Evolutionary conservation across 2,329 filamentous ascomycete species (phyloP).

Genomic region (Coleophoma cylindrospora): DNA sequence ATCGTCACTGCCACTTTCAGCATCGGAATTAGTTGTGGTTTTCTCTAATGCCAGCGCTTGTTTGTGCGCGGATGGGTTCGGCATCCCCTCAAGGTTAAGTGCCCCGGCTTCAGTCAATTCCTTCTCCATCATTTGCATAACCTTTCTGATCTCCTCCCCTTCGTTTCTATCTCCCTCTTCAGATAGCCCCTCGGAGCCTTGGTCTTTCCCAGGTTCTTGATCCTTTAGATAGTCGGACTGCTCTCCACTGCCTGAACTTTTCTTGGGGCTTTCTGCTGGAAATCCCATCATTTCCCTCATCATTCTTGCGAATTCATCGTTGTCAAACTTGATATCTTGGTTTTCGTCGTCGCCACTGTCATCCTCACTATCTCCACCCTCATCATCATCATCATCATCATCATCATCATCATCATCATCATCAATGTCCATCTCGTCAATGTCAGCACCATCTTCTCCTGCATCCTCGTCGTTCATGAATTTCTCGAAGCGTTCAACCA

Average conservation of each 20-base stretch:
- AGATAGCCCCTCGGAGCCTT: conserved; percentile 17
- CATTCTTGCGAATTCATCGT: conserved; percentile 77
- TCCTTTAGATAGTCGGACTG: neutral
- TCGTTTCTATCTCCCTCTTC: conserved; percentile 42
- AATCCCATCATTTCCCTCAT: conserved; percentile 91
- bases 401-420: conserved; percentile 47
- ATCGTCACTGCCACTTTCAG: conserved; percentile 45
- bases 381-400: conserved; percentile 39
- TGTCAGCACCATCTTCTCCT: conserved; percentile 71
- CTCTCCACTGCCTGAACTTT: neutral
- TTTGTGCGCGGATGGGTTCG: conserved; percentile 20
- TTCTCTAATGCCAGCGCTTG: conserved; percentile 23
- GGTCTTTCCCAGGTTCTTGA: conserved; percentile 4
- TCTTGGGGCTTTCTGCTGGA: conserved; percentile 27
- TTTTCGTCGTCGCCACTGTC: conserved; percentile 61
- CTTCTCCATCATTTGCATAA: conserved; percentile 66
- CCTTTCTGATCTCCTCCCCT: conserved; percentile 55
- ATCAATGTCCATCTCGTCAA: conserved; percentile 64
- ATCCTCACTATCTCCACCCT: conserved; percentile 46
- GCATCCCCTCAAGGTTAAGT: conserved; percentile 42
- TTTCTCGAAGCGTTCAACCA: conserved; percentile 88
- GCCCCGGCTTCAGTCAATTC: conserved; percentile 68
- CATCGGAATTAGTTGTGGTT: conserved; percentile 12
- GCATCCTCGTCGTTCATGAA: conserved; percentile 85
- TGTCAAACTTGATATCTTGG: conserved; percentile 74